Evolutionary conservation across 176 grass and related monocot species (phyloP).

Genomic region (Elaeis guineensis): DNA sequence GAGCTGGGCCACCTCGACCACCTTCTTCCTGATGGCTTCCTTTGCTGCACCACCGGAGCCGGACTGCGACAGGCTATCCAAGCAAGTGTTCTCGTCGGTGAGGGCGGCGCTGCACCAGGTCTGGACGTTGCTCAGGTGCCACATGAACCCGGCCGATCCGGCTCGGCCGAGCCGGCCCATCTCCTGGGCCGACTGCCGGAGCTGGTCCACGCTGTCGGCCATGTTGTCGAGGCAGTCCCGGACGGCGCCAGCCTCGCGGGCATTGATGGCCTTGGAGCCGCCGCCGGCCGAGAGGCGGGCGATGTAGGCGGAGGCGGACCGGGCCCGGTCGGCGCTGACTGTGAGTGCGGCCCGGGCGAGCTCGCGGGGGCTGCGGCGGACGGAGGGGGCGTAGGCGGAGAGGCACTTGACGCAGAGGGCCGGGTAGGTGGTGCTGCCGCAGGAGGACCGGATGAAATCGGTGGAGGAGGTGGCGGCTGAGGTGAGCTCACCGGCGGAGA

Average conservation of each 20-base stretch:
- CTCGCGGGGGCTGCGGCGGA: slow-evolving; percentile 53
- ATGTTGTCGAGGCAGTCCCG: slow-evolving; percentile 87
- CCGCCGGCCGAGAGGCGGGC: slow-evolving; percentile 15
- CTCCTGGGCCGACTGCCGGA: slow-evolving; percentile 60
- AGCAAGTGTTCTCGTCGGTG: slow-evolving; percentile 92
- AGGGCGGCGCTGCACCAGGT: slow-evolving; percentile 95
- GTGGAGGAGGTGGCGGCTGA: neutral
- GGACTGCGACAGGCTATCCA: slow-evolving; percentile 52
- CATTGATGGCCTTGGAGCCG: neutral
- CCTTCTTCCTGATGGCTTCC: slow-evolving; percentile 53
- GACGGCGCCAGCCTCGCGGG: slow-evolving; percentile 26
- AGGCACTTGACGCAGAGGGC: slow-evolving; percentile 71
- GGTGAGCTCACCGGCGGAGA: neutral
- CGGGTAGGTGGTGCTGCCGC: slow-evolving; percentile 72
- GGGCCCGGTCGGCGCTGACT: slow-evolving; percentile 65
- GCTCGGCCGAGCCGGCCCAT: slow-evolving; percentile 33
- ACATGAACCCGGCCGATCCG: slow-evolving; percentile 51
- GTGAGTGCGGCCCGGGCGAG: slow-evolving; percentile 69
- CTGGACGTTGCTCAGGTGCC: slow-evolving; percentile 90
- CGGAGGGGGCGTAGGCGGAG: slow-evolving; percentile 36
- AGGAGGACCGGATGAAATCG: slow-evolving; percentile 69
- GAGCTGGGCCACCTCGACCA: slow-evolving; percentile 78
- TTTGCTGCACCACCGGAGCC: slow-evolving; percentile 47
- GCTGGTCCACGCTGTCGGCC: slow-evolving; percentile 72
- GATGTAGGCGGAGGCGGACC: slow-evolving; percentile 54